Base-by-base conservation (phyloP, 2,329 filamentous ascomycete genomes). In the Atkinsonella hypoxylon region DNA sequence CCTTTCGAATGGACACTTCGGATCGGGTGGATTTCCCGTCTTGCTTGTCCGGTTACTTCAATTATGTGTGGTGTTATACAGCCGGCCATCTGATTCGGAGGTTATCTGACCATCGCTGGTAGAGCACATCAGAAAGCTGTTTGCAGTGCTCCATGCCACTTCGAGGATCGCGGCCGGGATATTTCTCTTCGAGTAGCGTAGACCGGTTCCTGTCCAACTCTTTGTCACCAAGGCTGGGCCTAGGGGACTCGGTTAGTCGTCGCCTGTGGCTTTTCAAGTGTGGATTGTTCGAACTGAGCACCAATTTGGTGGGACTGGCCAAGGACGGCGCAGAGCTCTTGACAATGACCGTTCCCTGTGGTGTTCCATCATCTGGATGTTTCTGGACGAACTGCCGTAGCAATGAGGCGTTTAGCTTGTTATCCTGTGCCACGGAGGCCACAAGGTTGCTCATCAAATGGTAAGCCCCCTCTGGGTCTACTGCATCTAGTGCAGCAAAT, bases 131-230 rank as follows among this genome's bases (percentile, higher is more conserved):
- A 1, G 87, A 88, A 38, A 97, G 75, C 63, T 95, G 82, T 62
- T 89, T 88, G 57, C 85, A 87, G 67, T 96, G 91, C 67, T 96
- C 90, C 87, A 96, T 91, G 2, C 89, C 91, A 1, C 82, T 77
- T 45, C 69, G 68, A 2, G 76, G 62, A 48, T 76, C 70, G 39
- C 75, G 73, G 1, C 77, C 77, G 1, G 78, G 78, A 49, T 77
- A 79, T 58, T 73, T 78, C 15, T 72, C 67, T 57, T 77, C 73
- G 10, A 79, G 56, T 1, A 78, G 56, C 2, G 68, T 65, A 22
- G 70, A 63, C 58, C 70, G 77, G 50, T 77, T 77, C 47, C 61
- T 65, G 45, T 78, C 72, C 32, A 67, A 64, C 44, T 72, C 66
- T 58, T 68, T 71, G 53, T 77, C 71, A 39, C 65, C 66, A n/a